A percentile compares a stretch with the other conserved stretches of the same genome.
Conservation (phyloP, 441 rosid genomes). For the Arabidopsis lyrata region DNA sequence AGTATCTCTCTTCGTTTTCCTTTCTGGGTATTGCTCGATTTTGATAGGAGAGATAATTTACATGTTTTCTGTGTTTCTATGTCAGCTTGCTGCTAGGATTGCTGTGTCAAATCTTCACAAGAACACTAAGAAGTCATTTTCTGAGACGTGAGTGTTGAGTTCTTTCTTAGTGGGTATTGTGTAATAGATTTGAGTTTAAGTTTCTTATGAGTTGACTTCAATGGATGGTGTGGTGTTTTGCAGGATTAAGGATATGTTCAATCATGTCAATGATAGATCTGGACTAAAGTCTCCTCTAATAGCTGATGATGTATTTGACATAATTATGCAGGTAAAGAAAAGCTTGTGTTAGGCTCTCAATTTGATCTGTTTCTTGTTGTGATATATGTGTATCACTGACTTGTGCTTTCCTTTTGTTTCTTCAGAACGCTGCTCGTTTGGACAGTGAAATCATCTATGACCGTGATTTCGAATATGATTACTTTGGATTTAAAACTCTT, state of each 20-base stretch:
- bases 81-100: constrained; percentile 93
- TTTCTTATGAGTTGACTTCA: background rate
- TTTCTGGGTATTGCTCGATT: background rate
- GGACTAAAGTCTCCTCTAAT: constrained; percentile 76
- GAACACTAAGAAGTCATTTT: constrained; percentile 83
- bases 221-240: constrained; percentile 12
- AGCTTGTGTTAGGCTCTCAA: background rate
- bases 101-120: constrained; percentile 92
- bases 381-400: background rate
- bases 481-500: constrained; percentile 91
- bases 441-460: constrained; percentile 96
- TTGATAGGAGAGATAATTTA: background rate
- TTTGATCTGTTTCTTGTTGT: background rate
- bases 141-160: constrained; percentile 72
- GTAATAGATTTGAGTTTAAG: background rate
- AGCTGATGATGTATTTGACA: constrained; percentile 84
- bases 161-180: background rate
- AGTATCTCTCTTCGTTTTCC: background rate
- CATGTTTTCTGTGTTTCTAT: background rate
- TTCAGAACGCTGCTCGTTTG: constrained; percentile 76
- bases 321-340: constrained; percentile 75
- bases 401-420: background rate
- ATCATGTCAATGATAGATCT: constrained; percentile 72
- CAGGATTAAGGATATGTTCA: constrained; percentile 78
- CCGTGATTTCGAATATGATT: constrained; percentile 92